phyloP scores from a whole-genome alignment of 2,329 filamentous ascomycete species.

The Colletotrichum aenigma region DNA sequence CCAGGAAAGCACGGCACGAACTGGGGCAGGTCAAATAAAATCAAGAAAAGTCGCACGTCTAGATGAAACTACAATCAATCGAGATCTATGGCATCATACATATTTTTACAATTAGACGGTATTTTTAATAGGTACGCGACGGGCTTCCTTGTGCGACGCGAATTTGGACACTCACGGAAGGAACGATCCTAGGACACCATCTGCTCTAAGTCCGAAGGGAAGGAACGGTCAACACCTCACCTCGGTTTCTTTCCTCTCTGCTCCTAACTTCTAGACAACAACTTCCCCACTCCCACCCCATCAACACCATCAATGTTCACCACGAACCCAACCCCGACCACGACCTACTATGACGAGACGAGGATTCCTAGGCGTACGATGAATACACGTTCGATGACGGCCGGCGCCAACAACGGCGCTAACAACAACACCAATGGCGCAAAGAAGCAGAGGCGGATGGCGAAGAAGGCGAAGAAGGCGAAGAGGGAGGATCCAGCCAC shows the following conservation, averaged over 20 bases:
- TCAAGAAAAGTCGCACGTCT: rapidly evolving
- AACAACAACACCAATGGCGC: background rate
- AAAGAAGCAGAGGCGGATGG: background rate
- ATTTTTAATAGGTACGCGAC: too few species aligned
- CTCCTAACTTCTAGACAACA: background rate
- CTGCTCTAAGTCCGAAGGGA: background rate
- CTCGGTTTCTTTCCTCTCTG: background rate
- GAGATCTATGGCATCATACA: background rate
- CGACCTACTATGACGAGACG: background rate
- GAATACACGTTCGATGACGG: background rate
- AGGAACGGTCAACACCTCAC: background rate
- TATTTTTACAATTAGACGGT: too few species aligned
- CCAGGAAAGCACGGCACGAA: background rate
- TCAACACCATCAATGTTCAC: background rate
- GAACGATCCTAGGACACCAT: background rate
- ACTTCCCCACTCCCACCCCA: background rate
- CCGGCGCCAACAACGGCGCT: background rate
- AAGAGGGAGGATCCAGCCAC: background rate
- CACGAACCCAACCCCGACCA: background rate
- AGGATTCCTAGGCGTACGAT: background rate
- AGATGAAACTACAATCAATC: background rate
- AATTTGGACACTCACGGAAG: rapidly evolving
- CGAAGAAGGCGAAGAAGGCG: background rate
- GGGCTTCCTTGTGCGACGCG: rapidly evolving
- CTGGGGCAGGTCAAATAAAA: rapidly evolving